These are phyloP conservation scores for Xanthoconium purpureum DNA, from an alignment of 768 basidiomycete species.

Conservation along the genomic window DNA sequence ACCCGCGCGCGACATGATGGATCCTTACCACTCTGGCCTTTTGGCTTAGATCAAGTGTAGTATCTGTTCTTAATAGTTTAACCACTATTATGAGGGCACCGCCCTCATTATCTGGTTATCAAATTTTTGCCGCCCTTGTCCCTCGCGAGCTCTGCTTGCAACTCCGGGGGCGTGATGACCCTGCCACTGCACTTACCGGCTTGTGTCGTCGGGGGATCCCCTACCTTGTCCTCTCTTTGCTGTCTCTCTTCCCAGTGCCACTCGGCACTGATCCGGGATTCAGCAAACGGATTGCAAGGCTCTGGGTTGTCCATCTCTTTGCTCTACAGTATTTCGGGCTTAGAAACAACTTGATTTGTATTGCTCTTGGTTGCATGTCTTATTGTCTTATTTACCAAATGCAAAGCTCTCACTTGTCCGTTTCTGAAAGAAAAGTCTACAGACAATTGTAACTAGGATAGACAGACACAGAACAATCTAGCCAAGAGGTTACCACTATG, in stretches of 20 bases:
- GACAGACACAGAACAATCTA: no score
- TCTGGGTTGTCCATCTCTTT: no score
- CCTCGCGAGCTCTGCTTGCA: conserved; percentile 41
- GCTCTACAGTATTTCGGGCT: no score
- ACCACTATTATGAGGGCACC: conserved; percentile 55
- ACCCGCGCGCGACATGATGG: rapidly evolving
- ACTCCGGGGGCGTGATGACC: conserved; percentile 39
- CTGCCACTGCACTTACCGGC: conserved; percentile 41
- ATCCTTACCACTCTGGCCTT: conserved; percentile 42
- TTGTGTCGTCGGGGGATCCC: conserved; percentile 63
- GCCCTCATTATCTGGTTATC: conserved; percentile 55
- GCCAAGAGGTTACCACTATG: no score
- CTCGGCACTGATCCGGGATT: background rate
- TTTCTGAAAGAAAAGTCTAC: no score
- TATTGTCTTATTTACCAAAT: background rate
- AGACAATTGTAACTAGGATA: no score
- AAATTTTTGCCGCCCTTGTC: conserved; percentile 33
- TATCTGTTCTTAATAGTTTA: conserved; percentile 67
- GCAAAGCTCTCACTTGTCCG: no score
- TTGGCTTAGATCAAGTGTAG: conserved; percentile 76
- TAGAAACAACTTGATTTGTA: no score
- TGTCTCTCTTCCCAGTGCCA: background rate
- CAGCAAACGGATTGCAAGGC: conserved; percentile 13
- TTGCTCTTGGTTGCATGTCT: no score
- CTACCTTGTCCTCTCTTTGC: conserved; percentile 19